These are phyloP conservation scores for Phytopythium boreale DNA, from an alignment of 352 stramenopile species.

Conservation along the genomic window DNA sequence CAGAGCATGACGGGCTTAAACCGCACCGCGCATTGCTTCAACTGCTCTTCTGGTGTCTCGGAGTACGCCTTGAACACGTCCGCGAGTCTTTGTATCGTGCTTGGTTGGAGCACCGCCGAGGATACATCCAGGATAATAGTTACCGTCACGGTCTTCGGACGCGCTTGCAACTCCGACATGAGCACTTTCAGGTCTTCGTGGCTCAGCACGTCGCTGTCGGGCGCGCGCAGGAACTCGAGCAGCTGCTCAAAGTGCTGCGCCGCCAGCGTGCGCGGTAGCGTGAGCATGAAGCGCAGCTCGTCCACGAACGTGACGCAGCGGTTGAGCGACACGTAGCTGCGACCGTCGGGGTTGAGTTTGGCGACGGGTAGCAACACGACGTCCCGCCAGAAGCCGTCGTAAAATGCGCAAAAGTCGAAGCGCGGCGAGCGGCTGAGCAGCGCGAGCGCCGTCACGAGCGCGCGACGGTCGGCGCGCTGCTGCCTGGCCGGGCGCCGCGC, in stretches of 20 bases:
- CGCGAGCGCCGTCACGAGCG: conserved; percentile 7
- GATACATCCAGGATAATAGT: conserved; percentile 4
- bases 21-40: neutral
- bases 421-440: neutral
- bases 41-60: neutral
- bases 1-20: conserved; percentile 5
- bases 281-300: conserved; percentile 8
- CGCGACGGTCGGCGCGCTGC: conserved; percentile 7
- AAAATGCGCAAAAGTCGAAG: conserved; percentile 7
- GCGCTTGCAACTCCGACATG: neutral
- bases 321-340: conserved; percentile 11
- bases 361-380: neutral
- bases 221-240: neutral
- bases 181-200: neutral
- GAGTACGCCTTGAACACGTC: neutral
- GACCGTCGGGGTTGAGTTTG: conserved; percentile 1
- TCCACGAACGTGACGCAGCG: conserved; percentile 8
- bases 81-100: neutral
- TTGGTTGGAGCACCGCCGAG: neutral
- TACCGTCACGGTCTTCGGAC: neutral
- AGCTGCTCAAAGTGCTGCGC: conserved; percentile 8
- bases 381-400: conserved; percentile 7
- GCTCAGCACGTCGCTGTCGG: neutral
- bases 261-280: neutral
- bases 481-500: neutral